Conservation (phyloP, 2,329 filamentous ascomycete species). For the Colletotrichum sojae region DNA sequence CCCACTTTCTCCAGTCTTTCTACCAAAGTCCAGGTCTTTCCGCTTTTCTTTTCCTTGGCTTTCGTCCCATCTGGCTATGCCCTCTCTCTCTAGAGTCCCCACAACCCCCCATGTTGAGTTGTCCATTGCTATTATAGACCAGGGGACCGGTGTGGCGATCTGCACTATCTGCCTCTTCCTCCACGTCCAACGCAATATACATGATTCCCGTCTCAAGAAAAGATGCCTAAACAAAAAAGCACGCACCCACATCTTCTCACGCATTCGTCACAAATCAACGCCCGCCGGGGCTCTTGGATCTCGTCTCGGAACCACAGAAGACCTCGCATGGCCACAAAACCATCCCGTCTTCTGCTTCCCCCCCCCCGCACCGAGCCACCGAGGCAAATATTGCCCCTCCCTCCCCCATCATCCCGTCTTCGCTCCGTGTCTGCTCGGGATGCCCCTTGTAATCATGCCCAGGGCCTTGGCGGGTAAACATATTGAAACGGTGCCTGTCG, state of each 20-base stretch:
- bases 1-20: not conserved
- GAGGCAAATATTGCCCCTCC: conserved; percentile 14
- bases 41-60: not conserved
- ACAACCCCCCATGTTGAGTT: no score
- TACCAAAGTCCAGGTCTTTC: not conserved
- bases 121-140: no score
- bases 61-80: conserved; percentile 7
- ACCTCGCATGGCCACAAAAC: conserved; percentile 17
- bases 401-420: conserved; percentile 34
- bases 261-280: conserved; percentile 14
- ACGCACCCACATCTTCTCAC: conserved; percentile 13
- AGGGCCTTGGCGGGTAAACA: conserved; percentile 34
- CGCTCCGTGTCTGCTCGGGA: conserved; percentile 14
- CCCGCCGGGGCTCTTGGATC: conserved; percentile 15
- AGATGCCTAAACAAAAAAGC: conserved; percentile 13
- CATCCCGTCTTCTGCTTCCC: not conserved
- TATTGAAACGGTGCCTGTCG: conserved; percentile 34
- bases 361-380: conserved; percentile 21
- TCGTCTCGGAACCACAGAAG: conserved; percentile 29
- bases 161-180: not conserved
- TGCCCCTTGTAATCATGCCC: conserved; percentile 7
- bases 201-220: not conserved
- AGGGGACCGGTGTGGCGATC: conserved; percentile 13
- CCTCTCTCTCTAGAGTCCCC: not conserved
- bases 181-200: not conserved